These are phyloP conservation scores for Ascochyta lentis DNA, from an alignment of 2,329 filamentous ascomycete genomes.

Conservation along the genomic window DNA sequence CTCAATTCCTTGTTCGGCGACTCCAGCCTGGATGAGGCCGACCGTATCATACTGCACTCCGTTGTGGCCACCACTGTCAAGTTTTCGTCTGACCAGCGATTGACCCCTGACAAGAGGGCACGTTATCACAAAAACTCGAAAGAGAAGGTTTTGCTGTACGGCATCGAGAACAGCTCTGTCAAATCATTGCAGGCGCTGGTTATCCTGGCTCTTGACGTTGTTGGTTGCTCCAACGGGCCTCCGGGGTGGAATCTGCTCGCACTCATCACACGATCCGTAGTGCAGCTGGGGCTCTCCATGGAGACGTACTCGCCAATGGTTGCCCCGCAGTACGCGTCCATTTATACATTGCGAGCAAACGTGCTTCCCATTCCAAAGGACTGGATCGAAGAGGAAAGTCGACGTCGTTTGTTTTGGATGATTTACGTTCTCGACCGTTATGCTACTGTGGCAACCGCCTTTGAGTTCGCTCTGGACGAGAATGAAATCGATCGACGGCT, in stretches of 20 bases:
- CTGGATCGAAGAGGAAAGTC: constrained; percentile 88
- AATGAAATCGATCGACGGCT: constrained; percentile 87
- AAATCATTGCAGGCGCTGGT: constrained; percentile 87
- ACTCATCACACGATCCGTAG: constrained; percentile 84
- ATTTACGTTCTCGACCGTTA: constrained; percentile 90
- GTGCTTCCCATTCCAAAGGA: constrained; percentile 81
- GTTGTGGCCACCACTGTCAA: constrained; percentile 88
- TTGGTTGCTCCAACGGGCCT: constrained; percentile 86
- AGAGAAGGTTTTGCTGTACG: constrained; percentile 84
- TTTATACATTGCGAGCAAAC: constrained; percentile 86
- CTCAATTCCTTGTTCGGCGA: constrained; percentile 80
- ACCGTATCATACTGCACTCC: constrained; percentile 82
- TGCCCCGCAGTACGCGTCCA: constrained; percentile 80
- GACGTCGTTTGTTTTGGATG: constrained; percentile 90
- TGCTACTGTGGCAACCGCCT: constrained; percentile 87
- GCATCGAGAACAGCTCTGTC: constrained; percentile 87
- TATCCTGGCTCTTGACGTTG: constrained; percentile 83
- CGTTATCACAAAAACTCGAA: constrained; percentile 84
- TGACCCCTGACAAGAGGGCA: constrained; percentile 74
- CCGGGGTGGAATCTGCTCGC: constrained; percentile 93
- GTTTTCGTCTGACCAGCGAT: constrained; percentile 77
- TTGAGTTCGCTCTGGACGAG: constrained; percentile 88
- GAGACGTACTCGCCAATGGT: constrained; percentile 81
- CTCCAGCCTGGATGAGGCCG: constrained; percentile 75
- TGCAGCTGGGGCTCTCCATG: constrained; percentile 84